Evolutionary conservation across 805 yeast genomes (phyloP).

Genomic region (Wickerhamomyces alni): DNA sequence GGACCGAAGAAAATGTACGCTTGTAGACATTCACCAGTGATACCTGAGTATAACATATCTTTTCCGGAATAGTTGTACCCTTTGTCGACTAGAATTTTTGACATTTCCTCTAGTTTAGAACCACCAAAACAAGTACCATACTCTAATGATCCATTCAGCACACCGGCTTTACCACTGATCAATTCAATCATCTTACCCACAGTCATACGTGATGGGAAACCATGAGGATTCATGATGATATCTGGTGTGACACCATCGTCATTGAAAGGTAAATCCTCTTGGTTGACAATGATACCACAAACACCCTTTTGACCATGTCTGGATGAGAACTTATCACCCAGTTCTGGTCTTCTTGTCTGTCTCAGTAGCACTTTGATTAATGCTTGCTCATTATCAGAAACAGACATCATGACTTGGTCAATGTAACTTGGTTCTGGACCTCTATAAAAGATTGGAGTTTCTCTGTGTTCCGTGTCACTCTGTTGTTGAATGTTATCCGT

Average conservation of each 20-base stretch:
- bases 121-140: conserved; percentile 99
- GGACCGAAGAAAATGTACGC: conserved; percentile 99
- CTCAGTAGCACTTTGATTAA: conserved; percentile 85
- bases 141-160: conserved; percentile 81
- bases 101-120: conserved; percentile 93
- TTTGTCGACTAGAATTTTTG: conserved; percentile 77
- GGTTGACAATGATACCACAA: conserved; percentile 96
- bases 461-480: conserved; percentile 59
- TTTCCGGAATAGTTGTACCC: conserved; percentile 96
- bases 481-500: conserved; percentile 42
- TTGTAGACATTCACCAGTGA: conserved; percentile 94
- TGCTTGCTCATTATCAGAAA: conserved; percentile 92
- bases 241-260: conserved; percentile 92
- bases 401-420: conserved; percentile 97
- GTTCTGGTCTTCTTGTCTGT: conserved; percentile 95
- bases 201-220: conserved; percentile 99
- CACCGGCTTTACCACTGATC: conserved; percentile 97
- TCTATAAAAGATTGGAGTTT: conserved; percentile 85
- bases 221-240: conserved; percentile 98
- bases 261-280: conserved; percentile 93
- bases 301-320: conserved; percentile 99
- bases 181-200: conserved; percentile 98
- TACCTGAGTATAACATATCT: conserved; percentile 95
- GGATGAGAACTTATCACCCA: conserved; percentile 95
- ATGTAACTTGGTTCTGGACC: conserved; percentile 95